These are phyloP conservation scores for Geranomyces michiganensis DNA, from an alignment of 192 early-diverging fungal species.

Conservation along the genomic window DNA sequence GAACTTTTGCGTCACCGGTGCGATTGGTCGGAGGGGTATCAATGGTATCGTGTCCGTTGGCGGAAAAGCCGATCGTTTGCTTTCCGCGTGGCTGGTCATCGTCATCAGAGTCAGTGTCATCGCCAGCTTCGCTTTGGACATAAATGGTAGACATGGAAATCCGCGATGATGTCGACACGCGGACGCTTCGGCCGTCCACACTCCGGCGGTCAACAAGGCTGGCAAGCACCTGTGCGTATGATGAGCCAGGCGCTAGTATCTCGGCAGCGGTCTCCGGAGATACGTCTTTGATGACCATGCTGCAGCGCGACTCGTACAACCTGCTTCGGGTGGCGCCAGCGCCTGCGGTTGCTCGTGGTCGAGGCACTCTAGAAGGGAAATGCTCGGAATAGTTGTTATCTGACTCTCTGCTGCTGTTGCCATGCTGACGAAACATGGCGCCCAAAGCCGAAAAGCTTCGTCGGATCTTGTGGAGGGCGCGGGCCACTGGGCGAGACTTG, in stretches of 20 bases:
- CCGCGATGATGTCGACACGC: slow-evolving; percentile 4
- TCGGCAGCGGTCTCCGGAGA: slow-evolving; percentile 14
- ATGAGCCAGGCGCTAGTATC: slow-evolving; percentile 6
- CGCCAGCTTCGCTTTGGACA: not conserved
- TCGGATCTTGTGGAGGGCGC: not conserved
- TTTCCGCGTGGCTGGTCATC: not conserved
- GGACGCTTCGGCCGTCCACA: not conserved
- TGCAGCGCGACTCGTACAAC: not conserved
- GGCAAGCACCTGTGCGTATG: slow-evolving; percentile 15
- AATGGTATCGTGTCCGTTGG: not conserved
- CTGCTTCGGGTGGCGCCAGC: not conserved
- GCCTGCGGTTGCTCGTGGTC: not conserved
- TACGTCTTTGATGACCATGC: slow-evolving; percentile 24
- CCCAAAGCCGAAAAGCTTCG: slow-evolving; percentile 2
- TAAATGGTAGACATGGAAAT: slow-evolving; percentile 1
- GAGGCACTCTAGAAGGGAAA: too few species aligned
- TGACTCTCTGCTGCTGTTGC: not conserved
- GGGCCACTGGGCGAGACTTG: not conserved
- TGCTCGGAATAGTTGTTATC: too few species aligned
- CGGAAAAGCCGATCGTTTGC: not conserved
- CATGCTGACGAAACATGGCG: not conserved
- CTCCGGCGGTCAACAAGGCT: not conserved
- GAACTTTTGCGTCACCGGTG: too few species aligned
- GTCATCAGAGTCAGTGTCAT: not conserved
- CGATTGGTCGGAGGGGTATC: not conserved